Percentiles rank a stretch among this genome's conserved stretches.
These are phyloP conservation scores for Buxus sempervirens DNA, from an alignment of 164 flowering plant genomes.

Conservation along the genomic window DNA sequence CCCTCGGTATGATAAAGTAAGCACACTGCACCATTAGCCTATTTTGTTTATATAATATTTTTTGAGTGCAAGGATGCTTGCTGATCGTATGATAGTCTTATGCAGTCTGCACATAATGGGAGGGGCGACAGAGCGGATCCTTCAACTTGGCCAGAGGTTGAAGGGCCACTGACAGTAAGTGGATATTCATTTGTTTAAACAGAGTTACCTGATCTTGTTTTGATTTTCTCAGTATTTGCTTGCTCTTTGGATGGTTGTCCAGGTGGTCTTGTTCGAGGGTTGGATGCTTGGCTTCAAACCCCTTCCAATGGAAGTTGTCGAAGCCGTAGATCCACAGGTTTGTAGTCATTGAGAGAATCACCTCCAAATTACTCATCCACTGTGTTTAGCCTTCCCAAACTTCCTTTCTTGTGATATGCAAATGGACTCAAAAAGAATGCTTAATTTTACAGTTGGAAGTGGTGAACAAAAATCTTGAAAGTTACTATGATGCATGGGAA, in stretches of 20 bases:
- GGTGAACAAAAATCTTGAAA: conserved; percentile 79
- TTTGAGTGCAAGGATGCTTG: conserved; percentile 15
- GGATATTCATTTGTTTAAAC: background rate
- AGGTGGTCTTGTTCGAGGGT: conserved; percentile 90
- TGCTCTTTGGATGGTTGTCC: conserved; percentile 8
- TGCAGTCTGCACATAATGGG: conserved; percentile 84
- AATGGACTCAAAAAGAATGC: background rate
- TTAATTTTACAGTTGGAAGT: conserved; percentile 57
- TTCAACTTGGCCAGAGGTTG: conserved; percentile 90
- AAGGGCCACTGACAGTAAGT: conserved; percentile 84
- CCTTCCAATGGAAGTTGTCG: conserved; percentile 57
- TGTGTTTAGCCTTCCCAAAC: background rate
- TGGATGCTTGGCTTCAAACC: conserved; percentile 99
- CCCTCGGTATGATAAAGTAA: conserved; percentile 92
- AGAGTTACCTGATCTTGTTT: background rate
- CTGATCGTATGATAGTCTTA: background rate
- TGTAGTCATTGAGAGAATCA: conserved; percentile 2
- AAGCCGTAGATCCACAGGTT: conserved; percentile 66
- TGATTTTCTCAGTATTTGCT: background rate
- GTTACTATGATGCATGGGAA: conserved; percentile 94
- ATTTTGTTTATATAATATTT: conserved; percentile 3
- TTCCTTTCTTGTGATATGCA: background rate
- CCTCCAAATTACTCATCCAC: background rate
- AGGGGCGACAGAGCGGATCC: conserved; percentile 89
- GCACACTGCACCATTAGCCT: conserved; percentile 9